phyloP scores from a whole-genome alignment of 768 basidiomycete species.

The Chalciporus sphaerocephalus region DNA sequence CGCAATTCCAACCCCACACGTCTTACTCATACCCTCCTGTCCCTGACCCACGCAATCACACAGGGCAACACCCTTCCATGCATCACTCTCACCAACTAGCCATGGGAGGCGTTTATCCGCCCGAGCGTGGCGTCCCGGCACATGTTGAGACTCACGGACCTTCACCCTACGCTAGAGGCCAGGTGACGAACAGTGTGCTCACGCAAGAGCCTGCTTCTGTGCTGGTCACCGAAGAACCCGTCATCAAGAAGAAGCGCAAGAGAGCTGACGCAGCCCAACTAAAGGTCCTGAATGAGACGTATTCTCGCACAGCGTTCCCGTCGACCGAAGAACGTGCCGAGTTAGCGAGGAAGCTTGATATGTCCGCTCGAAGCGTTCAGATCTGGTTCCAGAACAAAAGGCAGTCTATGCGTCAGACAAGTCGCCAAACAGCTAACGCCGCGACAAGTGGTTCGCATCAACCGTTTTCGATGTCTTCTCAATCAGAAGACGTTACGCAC shows the following conservation, averaged over 20 bases:
- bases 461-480: conserved; percentile 42
- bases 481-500: conserved; percentile 31
- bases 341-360: conserved; percentile 71
- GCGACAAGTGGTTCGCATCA: conserved; percentile 44
- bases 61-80: conserved; percentile 22
- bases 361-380: conserved; percentile 82
- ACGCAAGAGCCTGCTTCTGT: conserved; percentile 33
- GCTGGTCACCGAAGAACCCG: conserved; percentile 53
- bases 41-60: conserved; percentile 35
- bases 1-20: conserved; percentile 39
- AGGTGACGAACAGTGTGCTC: conserved; percentile 28
- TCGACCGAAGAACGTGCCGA: conserved; percentile 82
- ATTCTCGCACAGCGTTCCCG: conserved; percentile 78
- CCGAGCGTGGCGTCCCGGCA: conserved; percentile 35
- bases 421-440: conserved; percentile 54
- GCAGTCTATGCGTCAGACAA: conserved; percentile 77
- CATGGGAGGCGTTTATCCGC: conserved; percentile 23
- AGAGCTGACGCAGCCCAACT: conserved; percentile 77
- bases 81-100: conserved; percentile 30
- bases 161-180: conserved; percentile 50
- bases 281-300: conserved; percentile 76
- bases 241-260: conserved; percentile 85
- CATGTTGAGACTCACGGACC: conserved; percentile 38
- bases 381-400: conserved; percentile 91
- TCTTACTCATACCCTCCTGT: conserved; percentile 33